Evolutionary conservation across 192 early-diverging fungal species (phyloP), one percentile per base, ranked within the genome.

Genomic region (Spinellus fusiger): DNA sequence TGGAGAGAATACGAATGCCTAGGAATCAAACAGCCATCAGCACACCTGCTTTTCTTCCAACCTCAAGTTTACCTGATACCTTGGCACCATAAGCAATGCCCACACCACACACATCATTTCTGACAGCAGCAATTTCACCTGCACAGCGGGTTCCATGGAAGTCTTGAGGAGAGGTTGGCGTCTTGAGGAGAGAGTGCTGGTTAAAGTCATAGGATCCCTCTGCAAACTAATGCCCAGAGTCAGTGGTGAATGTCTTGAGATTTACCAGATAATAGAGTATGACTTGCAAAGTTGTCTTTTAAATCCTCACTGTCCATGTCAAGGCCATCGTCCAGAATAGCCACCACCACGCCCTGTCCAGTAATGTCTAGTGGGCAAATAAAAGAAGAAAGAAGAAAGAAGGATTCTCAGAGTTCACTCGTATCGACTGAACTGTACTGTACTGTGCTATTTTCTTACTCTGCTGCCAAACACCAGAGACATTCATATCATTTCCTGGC

Each of bases 81-180:
- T 86, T 82, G 12, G 94, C 87, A 54, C 89, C 77, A 54, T 84
- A 97, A 0, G 97, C 97, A 4, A 98, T 83, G 16, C 97, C 97
- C 0, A 98, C 84, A 23, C 94, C 94, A 66, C 97, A 97, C 5
- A 95, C 84, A 62, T 91, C 73, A 73, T 99, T 99, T 55, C 79
- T 80, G n/a, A 75, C 77, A 1, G 97, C 93, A 0, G 95, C 97
- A 13, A 99, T 93, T 78, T 96, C 92, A 15, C 97, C 97, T 5
- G 97, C 97, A 71, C 95, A 99, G 35, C 97, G 77, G 9, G 97
- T 99, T 40, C 97, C 97, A 69, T 99, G 97, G 47, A 81, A 81
- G 68, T 99, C 97, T 32, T 93, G 89, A 15, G 33, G 29, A 0
- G 89, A 54, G 48, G 72, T 77, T 23, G 95, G 97, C 47, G 74